phyloP scores from a whole-genome alignment of 345 rosid species.

The Pistacia integerrima region DNA sequence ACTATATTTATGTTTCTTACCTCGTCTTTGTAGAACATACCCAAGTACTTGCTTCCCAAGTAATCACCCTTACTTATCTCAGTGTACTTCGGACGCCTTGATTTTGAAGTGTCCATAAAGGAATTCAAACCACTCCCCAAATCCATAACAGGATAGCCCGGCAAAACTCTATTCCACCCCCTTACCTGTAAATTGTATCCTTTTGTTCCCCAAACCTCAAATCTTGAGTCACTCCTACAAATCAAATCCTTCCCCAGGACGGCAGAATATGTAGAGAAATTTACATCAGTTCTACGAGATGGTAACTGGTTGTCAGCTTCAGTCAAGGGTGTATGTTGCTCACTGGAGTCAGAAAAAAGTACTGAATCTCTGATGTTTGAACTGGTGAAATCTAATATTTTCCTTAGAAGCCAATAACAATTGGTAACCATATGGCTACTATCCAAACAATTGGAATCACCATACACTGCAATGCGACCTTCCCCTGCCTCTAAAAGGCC shows the following conservation, averaged over 20 bases:
- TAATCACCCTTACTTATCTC: conserved; percentile 40
- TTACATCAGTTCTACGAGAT: conserved; percentile 85
- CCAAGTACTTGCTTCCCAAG: conserved; percentile 55
- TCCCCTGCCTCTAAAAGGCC: conserved; percentile 75
- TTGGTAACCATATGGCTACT: conserved; percentile 99
- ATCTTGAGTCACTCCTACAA: conserved; percentile 81
- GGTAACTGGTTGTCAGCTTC: conserved; percentile 75
- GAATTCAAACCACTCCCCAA: conserved; percentile 58
- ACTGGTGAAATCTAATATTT: conserved; percentile 81
- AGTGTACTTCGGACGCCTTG: conserved; percentile 37
- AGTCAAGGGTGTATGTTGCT: conserved; percentile 51
- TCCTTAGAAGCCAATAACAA: conserved; percentile 90
- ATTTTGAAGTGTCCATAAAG: conserved; percentile 38
- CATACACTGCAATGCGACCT: conserved; percentile 88
- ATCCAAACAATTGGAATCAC: conserved; percentile 96
- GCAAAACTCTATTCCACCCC: conserved; percentile 74
- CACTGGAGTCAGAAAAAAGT: conserved; percentile 63
- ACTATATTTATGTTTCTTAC: conserved; percentile 36
- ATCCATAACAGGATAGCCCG: conserved; percentile 67
- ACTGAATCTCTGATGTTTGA: conserved; percentile 67
- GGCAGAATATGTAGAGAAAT: conserved; percentile 78
- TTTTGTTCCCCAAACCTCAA: conserved; percentile 92
- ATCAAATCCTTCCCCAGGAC: conserved; percentile 76
- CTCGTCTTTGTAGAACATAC: conserved; percentile 71
- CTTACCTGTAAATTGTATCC: conserved; percentile 72